These are phyloP conservation scores for Globomyces pollinis-pini DNA, from an alignment of 192 early-diverging fungal genomes.

Conservation along the genomic window DNA sequence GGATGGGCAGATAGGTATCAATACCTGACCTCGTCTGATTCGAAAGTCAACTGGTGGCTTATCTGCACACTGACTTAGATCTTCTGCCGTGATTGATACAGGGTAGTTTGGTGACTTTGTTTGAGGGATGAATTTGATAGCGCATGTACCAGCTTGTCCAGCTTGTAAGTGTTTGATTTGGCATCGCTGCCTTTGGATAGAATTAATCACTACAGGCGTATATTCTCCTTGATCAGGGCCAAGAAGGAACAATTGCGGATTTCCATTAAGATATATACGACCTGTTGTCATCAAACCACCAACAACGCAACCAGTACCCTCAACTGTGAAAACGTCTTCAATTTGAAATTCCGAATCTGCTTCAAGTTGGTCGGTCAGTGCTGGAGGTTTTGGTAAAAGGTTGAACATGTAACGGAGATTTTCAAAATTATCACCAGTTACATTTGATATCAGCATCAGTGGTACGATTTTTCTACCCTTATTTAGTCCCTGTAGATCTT, in stretches of 20 bases:
- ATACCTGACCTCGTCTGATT: constrained; percentile 23
- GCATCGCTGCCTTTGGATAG: constrained; percentile 77
- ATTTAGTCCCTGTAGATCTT: neutral
- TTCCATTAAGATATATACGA: constrained; percentile 15
- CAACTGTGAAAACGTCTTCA: constrained; percentile 69
- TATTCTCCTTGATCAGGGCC: constrained; percentile 68
- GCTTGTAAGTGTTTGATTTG: constrained; percentile 57
- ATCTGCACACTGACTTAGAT: neutral
- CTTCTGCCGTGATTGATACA: neutral
- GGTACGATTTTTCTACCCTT: constrained; percentile 52
- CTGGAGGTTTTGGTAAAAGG: constrained; percentile 57
- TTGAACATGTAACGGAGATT: constrained; percentile 61
- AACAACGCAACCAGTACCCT: constrained; percentile 41
- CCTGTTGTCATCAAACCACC: constrained; percentile 37
- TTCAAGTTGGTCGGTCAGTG: constrained; percentile 16
- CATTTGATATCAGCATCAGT: constrained; percentile 77
- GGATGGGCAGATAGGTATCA: neutral
- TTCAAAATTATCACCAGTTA: constrained; percentile 66
- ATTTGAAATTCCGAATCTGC: constrained; percentile 56
- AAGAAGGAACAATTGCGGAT: constrained; percentile 40
- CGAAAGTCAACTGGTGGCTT: constrained; percentile 16
- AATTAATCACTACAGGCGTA: constrained; percentile 57
- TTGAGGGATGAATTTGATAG: constrained; percentile 35
- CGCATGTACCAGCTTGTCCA: constrained; percentile 71
- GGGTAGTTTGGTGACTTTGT: too few species aligned